Percentiles rank a stretch among this genome's conserved stretches.
These are phyloP conservation scores for Spiraea crenata DNA, from an alignment of 331 rosid species.

Conservation along the genomic window DNA sequence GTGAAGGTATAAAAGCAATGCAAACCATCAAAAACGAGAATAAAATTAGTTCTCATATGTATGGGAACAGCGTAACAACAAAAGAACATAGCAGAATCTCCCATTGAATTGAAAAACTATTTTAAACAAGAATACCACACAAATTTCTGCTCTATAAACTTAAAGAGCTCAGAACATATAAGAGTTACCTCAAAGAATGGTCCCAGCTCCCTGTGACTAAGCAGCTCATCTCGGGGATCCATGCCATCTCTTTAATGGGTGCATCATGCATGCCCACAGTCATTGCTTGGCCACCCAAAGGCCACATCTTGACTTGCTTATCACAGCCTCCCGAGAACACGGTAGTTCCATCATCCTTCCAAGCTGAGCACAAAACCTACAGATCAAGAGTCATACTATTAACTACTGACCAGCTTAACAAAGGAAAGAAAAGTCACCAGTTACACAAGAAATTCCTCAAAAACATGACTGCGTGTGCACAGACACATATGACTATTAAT, in stretches of 20 bases:
- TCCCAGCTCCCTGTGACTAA: conserved; percentile 91
- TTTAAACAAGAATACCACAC: background rate
- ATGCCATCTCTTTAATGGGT: conserved; percentile 70
- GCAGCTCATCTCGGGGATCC: conserved; percentile 88
- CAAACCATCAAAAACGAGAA: background rate
- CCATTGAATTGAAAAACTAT: background rate
- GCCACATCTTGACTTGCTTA: conserved; percentile 96
- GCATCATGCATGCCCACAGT: conserved; percentile 94
- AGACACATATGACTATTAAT: no score
- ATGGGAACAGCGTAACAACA: background rate
- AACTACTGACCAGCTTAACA: background rate
- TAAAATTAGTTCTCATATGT: background rate
- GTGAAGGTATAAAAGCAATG: background rate
- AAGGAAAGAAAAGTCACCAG: background rate
- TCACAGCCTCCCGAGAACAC: conserved; percentile 95
- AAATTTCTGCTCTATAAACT: background rate
- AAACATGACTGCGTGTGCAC: background rate
- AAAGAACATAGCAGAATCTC: background rate
- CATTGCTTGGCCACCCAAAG: conserved; percentile 76
- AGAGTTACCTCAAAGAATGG: conserved; percentile 67
- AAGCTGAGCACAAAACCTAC: conserved; percentile 81
- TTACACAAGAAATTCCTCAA: background rate
- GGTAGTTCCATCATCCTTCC: conserved; percentile 97
- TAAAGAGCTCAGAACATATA: background rate
- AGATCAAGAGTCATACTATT: background rate